Conservation (phyloP, 208 protist genomes). For the Entamoeba invadens region DNA sequence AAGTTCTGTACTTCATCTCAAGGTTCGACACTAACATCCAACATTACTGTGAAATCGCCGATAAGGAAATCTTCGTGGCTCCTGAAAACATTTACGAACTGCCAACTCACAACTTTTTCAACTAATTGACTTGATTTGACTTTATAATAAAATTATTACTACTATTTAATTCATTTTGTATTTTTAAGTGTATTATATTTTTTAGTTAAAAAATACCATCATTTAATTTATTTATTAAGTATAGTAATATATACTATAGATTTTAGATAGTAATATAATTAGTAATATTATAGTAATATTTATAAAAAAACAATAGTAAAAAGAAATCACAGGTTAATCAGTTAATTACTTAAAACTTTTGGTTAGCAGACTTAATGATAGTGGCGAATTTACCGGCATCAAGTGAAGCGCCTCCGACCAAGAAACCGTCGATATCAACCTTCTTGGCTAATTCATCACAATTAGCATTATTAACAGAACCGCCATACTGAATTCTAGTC, state of each 20-base stretch:
- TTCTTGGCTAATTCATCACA: slow-evolving; percentile 59
- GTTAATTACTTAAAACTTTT: neutral
- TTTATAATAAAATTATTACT: no score
- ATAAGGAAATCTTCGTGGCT: neutral
- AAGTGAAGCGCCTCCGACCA: slow-evolving; percentile 86
- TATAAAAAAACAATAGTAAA: no score
- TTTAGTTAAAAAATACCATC: no score
- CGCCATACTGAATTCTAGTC: slow-evolving; percentile 87
- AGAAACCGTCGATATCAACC: slow-evolving; percentile 88
- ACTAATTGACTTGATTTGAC: no score
- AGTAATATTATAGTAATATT: no score
- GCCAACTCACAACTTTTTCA: no score
- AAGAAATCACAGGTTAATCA: no score
- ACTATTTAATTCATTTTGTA: no score
- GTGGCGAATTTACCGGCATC: slow-evolving; percentile 19
- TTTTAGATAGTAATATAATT: no score
- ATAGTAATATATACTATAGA: no score
- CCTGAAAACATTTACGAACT: neutral
- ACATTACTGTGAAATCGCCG: neutral
- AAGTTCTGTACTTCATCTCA: neutral
- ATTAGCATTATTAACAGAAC: slow-evolving; percentile 74
- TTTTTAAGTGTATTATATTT: no score
- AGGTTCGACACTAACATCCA: neutral
- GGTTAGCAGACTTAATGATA: neutral
- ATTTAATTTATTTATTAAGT: no score